These are phyloP conservation scores for Colletotrichum sp. DNA, from an alignment of 2,329 filamentous ascomycete genomes.

Conservation along the genomic window DNA sequence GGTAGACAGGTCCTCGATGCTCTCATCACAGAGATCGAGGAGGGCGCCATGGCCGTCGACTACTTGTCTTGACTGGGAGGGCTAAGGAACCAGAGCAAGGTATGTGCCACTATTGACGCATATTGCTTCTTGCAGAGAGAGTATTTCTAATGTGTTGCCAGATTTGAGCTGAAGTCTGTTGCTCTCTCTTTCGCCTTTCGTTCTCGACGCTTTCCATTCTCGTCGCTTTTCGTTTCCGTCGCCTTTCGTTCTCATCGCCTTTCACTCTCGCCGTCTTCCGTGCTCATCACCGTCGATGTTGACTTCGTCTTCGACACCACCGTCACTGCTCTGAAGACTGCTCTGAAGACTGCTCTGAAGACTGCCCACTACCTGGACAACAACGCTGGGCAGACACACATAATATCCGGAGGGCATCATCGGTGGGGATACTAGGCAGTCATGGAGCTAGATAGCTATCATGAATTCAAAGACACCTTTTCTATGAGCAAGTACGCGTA, in stretches of 20 bases:
- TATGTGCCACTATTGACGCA: rapidly evolving
- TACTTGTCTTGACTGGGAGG: too few relatives aligned
- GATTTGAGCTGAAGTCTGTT: neutral
- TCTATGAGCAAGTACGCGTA: neutral
- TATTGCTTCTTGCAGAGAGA: rapidly evolving
- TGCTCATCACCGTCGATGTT: neutral
- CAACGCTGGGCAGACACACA: neutral
- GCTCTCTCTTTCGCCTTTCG: neutral
- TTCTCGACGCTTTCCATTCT: neutral
- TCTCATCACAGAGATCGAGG: rapidly evolving
- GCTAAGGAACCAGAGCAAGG: too few relatives aligned
- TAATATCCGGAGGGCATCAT: neutral
- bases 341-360: neutral
- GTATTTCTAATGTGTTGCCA: neutral
- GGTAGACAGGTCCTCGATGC: rapidly evolving
- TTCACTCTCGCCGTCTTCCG: neutral
- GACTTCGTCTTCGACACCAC: rapidly evolving
- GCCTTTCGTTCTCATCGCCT: too few relatives aligned
- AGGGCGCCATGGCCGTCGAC: too few relatives aligned
- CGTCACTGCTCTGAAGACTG: neutral
- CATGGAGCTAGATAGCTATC: neutral
- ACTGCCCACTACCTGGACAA: rapidly evolving
- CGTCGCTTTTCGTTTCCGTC: rapidly evolving
- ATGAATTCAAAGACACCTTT: neutral
- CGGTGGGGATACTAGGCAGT: neutral